A percentile compares a stretch with the other conserved stretches of the same genome.
These are phyloP conservation scores for Boletus tylopilopsis DNA, from an alignment of 768 basidiomycete genomes.

Conservation along the genomic window DNA sequence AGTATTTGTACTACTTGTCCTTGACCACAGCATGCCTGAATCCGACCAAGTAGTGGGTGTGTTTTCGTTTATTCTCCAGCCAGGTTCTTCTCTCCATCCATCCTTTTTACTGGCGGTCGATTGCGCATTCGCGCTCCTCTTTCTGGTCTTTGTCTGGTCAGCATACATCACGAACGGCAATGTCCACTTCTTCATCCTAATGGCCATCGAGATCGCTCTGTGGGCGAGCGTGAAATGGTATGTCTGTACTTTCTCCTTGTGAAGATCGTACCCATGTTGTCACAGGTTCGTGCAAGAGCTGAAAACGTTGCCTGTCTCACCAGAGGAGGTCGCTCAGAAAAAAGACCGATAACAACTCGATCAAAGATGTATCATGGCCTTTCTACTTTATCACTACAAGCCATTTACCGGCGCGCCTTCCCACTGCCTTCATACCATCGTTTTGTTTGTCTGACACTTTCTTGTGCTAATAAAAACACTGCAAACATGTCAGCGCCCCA, in stretches of 20 bases:
- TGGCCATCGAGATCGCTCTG: constrained; percentile 59
- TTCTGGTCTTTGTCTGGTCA: constrained; percentile 57
- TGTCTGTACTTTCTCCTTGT: constrained; percentile 16
- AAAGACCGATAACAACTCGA: constrained; percentile 22
- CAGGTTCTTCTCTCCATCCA: constrained; percentile 75
- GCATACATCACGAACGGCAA: constrained; percentile 61
- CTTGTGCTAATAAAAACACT: constrained; percentile 89
- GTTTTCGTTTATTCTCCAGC: constrained; percentile 57
- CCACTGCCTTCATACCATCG: constrained; percentile 81
- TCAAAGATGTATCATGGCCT: neutral
- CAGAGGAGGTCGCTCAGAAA: constrained; percentile 16
- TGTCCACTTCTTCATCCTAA: constrained; percentile 62
- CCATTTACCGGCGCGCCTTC: constrained; percentile 43
- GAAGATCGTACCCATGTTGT: constrained; percentile 9
- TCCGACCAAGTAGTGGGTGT: constrained; percentile 8
- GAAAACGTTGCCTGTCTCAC: constrained; percentile 32
- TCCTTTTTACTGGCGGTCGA: constrained; percentile 64
- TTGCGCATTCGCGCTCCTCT: constrained; percentile 52
- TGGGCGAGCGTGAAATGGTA: constrained; percentile 86
- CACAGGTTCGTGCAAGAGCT: constrained; percentile 68
- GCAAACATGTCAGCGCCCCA: constrained; percentile 6
- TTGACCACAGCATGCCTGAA: constrained; percentile 17
- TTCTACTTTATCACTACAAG: neutral
- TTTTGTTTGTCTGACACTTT: constrained; percentile 73
- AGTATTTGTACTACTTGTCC: constrained; percentile 14